Base-by-base conservation (phyloP, 768 basidiomycete genomes). In the Russula emetica region DNA sequence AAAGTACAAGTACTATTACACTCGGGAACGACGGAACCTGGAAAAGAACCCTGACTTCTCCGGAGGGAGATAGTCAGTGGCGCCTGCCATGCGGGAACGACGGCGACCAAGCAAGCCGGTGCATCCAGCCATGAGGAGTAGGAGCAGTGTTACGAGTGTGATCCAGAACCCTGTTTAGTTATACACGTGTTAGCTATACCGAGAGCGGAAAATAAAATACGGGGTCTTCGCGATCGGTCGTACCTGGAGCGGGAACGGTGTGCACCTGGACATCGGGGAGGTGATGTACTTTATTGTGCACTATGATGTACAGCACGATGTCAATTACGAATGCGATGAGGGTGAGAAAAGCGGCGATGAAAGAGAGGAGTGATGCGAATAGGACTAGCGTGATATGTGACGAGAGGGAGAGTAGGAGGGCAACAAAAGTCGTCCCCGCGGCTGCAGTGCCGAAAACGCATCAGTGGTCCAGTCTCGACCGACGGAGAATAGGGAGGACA, bases 251-350 rank as follows among this genome's bases (percentile, higher is more conserved):
- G 22, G 87, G 79, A 61, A 77, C 76, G 14, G 88, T 87, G 50
- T 71, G 76, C 3, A 75, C 74, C n/a, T 69, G 66, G 26, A 80
- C 72, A 59, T 77, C 73, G 49, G 74, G 69, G 13, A 91, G 77
- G 60, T 82, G 78, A 50, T 74, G 74, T 69, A 88, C 78, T 67
- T 85, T 77, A 57, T 85, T 78, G 70, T 82, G 84, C 57, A 86
- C 79, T 62, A 79, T 83, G 3, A 78, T 84, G 69, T 77, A 87
- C 34, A 93, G 81, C 16, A 88, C 86, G 64, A 92, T 86, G 72
- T 93, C 89, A 72, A 88, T 83, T 47, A 82, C 82, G 70, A 92
- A 90, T 1, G 88, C 85, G 66, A 91, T 82, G 60, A 91, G 75
- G 3, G 88, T 83, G 50, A 92, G 71, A 24, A 80, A 64, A 0